Conservation (phyloP, 345 rosid genomes). For the Cardiospermum halicacabum region DNA sequence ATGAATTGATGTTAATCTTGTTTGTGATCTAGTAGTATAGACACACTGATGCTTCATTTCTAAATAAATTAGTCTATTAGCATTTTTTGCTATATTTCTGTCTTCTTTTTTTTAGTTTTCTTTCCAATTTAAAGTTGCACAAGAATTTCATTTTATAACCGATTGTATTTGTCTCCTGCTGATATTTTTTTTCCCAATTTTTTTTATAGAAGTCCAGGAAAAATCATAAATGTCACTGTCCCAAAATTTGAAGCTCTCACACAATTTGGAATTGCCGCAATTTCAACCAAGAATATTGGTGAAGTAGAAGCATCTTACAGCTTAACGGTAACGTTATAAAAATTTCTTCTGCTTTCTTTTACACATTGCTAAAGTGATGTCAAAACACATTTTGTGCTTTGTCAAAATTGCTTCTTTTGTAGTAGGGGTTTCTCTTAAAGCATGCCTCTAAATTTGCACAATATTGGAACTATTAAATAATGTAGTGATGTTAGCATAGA, state of each 20-base stretch:
- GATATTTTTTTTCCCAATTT: not conserved
- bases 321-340: conserved; percentile 53
- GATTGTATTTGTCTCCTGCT: not conserved
- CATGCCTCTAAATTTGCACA: not conserved
- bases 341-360: not conserved
- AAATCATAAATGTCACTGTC: conserved; percentile 55
- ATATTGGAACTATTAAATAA: not conserved
- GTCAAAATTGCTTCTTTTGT: not conserved
- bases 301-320: conserved; percentile 92
- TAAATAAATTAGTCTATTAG: no score
- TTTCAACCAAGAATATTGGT: conserved; percentile 67
- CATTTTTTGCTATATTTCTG: not conserved
- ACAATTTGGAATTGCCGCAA: conserved; percentile 77
- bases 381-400: conserved; percentile 1
- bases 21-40: no score
- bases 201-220: conserved; percentile 80
- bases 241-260: conserved; percentile 89
- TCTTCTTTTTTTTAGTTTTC: no score
- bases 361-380: not conserved
- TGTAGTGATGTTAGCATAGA: not conserved
- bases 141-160: not conserved
- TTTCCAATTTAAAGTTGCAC: not conserved
- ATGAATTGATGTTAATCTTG: no score
- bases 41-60: no score
- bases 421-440: not conserved